Percentiles rank a stretch among this genome's conserved stretches.
These are phyloP conservation scores for Amphichorda felina DNA, from an alignment of 2,329 filamentous ascomycete species.

Conservation along the genomic window DNA sequence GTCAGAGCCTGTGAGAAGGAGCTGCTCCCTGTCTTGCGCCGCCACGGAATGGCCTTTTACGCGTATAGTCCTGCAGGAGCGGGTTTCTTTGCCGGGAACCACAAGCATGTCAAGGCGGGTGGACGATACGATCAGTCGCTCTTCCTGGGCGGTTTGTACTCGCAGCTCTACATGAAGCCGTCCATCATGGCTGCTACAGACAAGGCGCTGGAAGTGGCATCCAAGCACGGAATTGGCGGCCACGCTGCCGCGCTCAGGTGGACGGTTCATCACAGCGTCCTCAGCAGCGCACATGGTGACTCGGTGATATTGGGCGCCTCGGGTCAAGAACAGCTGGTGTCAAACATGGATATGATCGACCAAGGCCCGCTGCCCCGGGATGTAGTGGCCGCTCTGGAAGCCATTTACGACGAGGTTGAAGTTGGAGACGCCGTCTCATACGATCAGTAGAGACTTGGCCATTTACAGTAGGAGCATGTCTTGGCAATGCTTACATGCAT, in stretches of 20 bases:
- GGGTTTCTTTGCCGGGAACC: background rate
- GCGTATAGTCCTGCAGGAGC: background rate
- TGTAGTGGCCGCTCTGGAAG: too few relatives aligned
- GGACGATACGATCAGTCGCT: background rate
- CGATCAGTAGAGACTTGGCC: too few relatives aligned
- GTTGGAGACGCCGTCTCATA: too few relatives aligned
- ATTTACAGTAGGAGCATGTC: too few relatives aligned
- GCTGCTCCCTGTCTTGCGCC: background rate
- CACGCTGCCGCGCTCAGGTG: background rate
- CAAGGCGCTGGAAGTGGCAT: background rate
- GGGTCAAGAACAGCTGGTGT: too few relatives aligned
- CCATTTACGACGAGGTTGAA: too few relatives aligned
- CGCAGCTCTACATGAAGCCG: background rate
- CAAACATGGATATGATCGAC: too few relatives aligned
- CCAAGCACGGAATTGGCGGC: background rate
- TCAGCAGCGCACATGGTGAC: background rate
- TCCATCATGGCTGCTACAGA: background rate
- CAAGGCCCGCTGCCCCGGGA: too few relatives aligned
- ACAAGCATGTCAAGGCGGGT: background rate
- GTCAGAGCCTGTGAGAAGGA: background rate
- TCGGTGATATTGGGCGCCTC: too few relatives aligned
- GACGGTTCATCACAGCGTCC: background rate
- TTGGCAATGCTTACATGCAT: too few relatives aligned
- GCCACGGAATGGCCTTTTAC: background rate
- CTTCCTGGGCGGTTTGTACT: background rate